Percentiles rank a stretch among this genome's conserved stretches.
phyloP scores from a whole-genome alignment of 1,139 yeast genomes.

The Trichomonascaceae sp. region DNA sequence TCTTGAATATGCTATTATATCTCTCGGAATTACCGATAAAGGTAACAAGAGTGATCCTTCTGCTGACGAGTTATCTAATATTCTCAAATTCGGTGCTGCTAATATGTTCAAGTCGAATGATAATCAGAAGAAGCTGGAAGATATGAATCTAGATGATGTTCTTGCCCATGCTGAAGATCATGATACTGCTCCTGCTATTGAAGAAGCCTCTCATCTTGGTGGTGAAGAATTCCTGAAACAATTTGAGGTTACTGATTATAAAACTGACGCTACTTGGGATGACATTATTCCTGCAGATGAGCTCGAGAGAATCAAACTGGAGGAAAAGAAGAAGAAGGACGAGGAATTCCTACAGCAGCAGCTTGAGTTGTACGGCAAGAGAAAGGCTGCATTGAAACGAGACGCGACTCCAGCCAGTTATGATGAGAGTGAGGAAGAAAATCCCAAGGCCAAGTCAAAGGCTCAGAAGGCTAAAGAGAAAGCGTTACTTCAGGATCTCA shows the following conservation, averaged over 20 bases:
- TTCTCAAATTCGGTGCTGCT: slow-evolving; percentile 96
- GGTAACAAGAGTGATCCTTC: slow-evolving; percentile 66
- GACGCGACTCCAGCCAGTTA: slow-evolving; percentile 34
- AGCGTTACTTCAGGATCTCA: slow-evolving; percentile 34
- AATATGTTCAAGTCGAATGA: slow-evolving; percentile 89
- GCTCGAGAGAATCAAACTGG: slow-evolving; percentile 78
- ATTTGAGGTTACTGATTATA: slow-evolving; percentile 96
- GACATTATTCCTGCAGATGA: slow-evolving; percentile 98
- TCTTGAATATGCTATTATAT: slow-evolving; percentile 92
- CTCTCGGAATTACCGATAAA: slow-evolving; percentile 87
- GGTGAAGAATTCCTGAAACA: slow-evolving; percentile 97
- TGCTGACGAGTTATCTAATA: slow-evolving; percentile 80
- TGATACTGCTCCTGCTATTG: slow-evolving; percentile 90
- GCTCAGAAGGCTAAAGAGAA: slow-evolving; percentile 14
- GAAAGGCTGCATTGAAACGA: slow-evolving; percentile 59
- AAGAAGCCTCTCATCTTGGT: slow-evolving; percentile 85
- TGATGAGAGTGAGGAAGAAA: slow-evolving; percentile 38
- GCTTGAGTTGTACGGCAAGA: slow-evolving; percentile 75
- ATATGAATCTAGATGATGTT: slow-evolving; percentile 91
- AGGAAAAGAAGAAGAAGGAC: slow-evolving; percentile 79
- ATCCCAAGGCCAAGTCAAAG: slow-evolving; percentile 22
- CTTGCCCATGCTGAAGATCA: slow-evolving; percentile 97
- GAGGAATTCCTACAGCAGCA: slow-evolving; percentile 86
- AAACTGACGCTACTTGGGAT: slow-evolving; percentile 98
- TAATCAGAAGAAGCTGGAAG: slow-evolving; percentile 84